These are phyloP conservation scores for Trypanosoma grayi DNA, from an alignment of 208 protist genomes.

Conservation along the genomic window DNA sequence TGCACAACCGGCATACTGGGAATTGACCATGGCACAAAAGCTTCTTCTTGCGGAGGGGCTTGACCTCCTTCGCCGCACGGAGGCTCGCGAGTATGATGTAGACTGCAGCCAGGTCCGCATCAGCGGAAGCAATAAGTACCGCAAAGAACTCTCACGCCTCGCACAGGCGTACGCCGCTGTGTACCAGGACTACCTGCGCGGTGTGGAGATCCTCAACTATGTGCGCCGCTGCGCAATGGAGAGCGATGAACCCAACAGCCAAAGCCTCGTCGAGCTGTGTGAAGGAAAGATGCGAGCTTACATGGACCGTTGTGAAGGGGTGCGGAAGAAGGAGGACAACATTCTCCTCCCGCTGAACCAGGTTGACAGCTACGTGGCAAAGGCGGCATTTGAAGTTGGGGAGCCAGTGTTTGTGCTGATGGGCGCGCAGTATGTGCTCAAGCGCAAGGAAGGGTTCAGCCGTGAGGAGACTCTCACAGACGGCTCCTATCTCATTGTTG, in stretches of 20 bases:
- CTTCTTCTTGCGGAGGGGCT: constrained; percentile 73
- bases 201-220: constrained; percentile 75
- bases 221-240: constrained; percentile 55
- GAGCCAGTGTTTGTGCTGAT: constrained; percentile 51
- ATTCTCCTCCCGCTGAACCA: constrained; percentile 67
- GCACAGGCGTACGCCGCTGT: constrained; percentile 52
- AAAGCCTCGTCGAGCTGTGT: constrained; percentile 61
- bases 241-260: constrained; percentile 21
- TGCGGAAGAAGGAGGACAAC: constrained; percentile 63
- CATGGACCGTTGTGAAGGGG: constrained; percentile 71
- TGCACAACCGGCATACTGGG: not conserved
- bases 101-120: constrained; percentile 52
- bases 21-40: constrained; percentile 65
- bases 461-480: constrained; percentile 43
- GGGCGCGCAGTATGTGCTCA: constrained; percentile 39
- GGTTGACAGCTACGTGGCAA: constrained; percentile 37
- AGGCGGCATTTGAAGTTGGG: constrained; percentile 42
- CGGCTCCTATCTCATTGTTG: constrained; percentile 66
- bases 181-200: constrained; percentile 61
- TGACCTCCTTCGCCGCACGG: constrained; percentile 67
- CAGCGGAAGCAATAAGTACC: constrained; percentile 36
- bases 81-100: constrained; percentile 67
- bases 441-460: constrained; percentile 39
- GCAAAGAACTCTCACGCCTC: constrained; percentile 45
- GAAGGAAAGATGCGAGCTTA: constrained; percentile 59